These are phyloP conservation scores for Sporothrix humicola DNA, from an alignment of 2,329 filamentous ascomycete species.

Conservation along the genomic window DNA sequence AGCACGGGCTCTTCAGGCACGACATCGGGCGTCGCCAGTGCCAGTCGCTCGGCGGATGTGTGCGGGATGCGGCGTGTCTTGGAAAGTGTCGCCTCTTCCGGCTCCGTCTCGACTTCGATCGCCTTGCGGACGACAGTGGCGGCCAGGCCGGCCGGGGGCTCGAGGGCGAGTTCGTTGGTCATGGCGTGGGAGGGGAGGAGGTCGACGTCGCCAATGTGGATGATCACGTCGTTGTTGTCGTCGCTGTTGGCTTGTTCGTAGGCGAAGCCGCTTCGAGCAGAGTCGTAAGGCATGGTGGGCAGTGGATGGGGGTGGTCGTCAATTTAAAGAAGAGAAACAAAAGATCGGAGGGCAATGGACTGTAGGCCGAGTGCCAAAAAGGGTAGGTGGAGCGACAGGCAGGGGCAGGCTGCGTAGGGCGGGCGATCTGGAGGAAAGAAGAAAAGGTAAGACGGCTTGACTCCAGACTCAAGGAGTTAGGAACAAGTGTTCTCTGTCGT, in stretches of 20 bases:
- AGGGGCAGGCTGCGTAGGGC: no score
- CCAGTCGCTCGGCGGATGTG: conserved; percentile 50
- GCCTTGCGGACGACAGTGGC: conserved; percentile 1
- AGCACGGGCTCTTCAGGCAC: conserved; percentile 35
- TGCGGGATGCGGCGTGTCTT: conserved; percentile 41
- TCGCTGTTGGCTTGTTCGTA: not conserved
- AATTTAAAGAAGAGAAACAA: not conserved
- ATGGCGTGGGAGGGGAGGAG: not conserved
- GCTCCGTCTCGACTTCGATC: not conserved
- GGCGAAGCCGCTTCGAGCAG: no score
- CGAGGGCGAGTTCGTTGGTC: conserved; percentile 13
- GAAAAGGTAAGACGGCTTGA: no score
- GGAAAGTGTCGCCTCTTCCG: not conserved
- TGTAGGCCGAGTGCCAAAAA: not conserved
- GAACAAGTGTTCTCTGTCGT: not conserved
- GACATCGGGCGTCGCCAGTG: conserved; percentile 38
- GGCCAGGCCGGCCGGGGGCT: conserved; percentile 6
- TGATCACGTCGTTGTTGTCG: conserved; percentile 21
- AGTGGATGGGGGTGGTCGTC: not conserved
- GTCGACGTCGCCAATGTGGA: conserved; percentile 28
- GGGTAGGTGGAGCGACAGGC: not conserved
- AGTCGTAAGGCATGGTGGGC: not conserved
- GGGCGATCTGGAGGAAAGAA: no score
- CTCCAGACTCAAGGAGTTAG: not conserved
- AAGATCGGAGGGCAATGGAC: no score